phyloP scores from a whole-genome alignment of 1,139 yeast genomes.

The Sugiyamaella pinicola region DNA sequence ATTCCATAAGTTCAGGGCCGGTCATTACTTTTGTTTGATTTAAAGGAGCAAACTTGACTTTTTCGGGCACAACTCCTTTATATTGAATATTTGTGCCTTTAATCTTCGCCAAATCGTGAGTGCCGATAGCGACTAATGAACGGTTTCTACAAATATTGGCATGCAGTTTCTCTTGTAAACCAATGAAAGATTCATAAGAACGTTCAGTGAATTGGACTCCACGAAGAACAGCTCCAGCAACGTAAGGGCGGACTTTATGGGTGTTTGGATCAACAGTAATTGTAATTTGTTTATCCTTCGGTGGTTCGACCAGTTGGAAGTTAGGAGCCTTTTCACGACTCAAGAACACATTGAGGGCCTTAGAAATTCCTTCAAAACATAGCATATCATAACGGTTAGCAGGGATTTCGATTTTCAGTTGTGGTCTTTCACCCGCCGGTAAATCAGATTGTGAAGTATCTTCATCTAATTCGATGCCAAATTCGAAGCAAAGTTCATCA shows the following conservation, averaged over 20 bases:
- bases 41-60: conserved; percentile 71
- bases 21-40: conserved; percentile 74
- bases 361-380: conserved; percentile 97
- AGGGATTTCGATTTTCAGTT: conserved; percentile 93
- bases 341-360: conserved; percentile 87
- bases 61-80: conserved; percentile 80
- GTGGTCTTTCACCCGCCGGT: conserved; percentile 82
- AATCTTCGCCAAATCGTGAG: conserved; percentile 88
- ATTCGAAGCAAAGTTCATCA: conserved; percentile 95
- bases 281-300: conserved; percentile 50
- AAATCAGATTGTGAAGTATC: conserved; percentile 54
- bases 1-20: conserved; percentile 82
- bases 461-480: conserved; percentile 96
- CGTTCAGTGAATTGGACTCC: conserved; percentile 79
- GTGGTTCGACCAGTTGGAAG: conserved; percentile 60
- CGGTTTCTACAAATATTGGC: conserved; percentile 95
- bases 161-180: conserved; percentile 95
- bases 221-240: conserved; percentile 91
- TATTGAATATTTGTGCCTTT: conserved; percentile 80
- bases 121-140: conserved; percentile 96
- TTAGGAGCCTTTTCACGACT: conserved; percentile 68
- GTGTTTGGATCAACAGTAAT: conserved; percentile 78
- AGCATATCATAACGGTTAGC: conserved; percentile 98
- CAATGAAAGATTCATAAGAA: conserved; percentile 89
- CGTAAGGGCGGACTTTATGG: conserved; percentile 78